Evolutionary conservation across 148 eudicot species (phyloP), one percentile per base, ranked within the genome.

Genomic region (Arctostaphylos glauca): DNA sequence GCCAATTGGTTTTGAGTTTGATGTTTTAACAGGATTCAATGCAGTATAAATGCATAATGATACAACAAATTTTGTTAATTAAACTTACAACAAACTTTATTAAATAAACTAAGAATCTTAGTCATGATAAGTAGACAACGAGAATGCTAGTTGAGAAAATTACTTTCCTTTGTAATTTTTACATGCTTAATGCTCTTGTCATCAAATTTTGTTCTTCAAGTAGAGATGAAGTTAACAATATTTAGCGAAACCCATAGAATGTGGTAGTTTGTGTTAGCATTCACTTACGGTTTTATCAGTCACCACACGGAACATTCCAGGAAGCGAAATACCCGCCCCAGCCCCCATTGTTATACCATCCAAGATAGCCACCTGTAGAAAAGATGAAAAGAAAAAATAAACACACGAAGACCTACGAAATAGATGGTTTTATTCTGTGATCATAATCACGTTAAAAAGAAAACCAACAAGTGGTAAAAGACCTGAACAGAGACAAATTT

Each of bases 281-380:
- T 75, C 46, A 55, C 80, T 3, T 56, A 77, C 80, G 0, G 80
- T 77, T 77, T 56, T 93, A 88, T 96, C 97, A 85, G 98, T 91
- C 66, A 91, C 98, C 89, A 94, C 38, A 54, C 92, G 91, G 80
- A 91, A 96, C 98, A 93, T 94, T 88, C 98, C 98, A 50, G 97
- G 96, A 80, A 96, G 87, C 60, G 98, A 91, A 82, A 94, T 91
- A 77, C 97, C 97, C 71, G 91, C 96, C 71, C 97, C 99, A 78
- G 88, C 89, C 81, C 99, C 99, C 97, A 96, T 92, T 60, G 93
- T 90, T 80, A 87, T 78, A 56, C 99, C 99, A 86, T 96, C 94
- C 89, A 96, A 78, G 48, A 96, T 91, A 87, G 94, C 94, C 81
- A 96, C 97, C 99, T 96, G 86, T 46, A 87, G 18, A 85, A 50